These are phyloP conservation scores for Metarhizium robertsii DNA, from an alignment of 2,329 filamentous ascomycete species.

Conservation along the genomic window DNA sequence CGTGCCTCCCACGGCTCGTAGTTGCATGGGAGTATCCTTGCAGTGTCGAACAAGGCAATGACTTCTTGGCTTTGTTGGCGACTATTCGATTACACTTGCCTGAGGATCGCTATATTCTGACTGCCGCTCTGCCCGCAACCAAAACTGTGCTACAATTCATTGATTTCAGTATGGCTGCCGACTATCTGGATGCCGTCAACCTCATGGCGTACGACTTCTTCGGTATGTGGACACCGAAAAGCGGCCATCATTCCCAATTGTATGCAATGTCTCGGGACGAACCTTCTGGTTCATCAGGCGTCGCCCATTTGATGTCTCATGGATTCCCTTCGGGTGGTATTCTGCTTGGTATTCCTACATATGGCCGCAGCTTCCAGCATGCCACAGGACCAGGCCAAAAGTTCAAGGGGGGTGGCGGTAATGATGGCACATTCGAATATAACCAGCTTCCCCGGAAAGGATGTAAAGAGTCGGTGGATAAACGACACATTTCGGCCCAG, in stretches of 20 bases:
- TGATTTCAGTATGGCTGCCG: slow-evolving; percentile 51
- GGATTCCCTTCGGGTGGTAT: slow-evolving; percentile 65
- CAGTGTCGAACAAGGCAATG: slow-evolving; percentile 53
- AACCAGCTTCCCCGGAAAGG: slow-evolving; percentile 52
- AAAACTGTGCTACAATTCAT: slow-evolving; percentile 60
- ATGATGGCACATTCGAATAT: slow-evolving; percentile 68
- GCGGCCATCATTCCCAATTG: slow-evolving; percentile 70
- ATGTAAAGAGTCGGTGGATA: slow-evolving; percentile 59
- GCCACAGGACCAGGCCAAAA: slow-evolving; percentile 55
- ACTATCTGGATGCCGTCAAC: slow-evolving; percentile 67
- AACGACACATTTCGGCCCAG: slow-evolving; percentile 57
- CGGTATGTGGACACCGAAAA: slow-evolving; percentile 57
- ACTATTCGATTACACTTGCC: slow-evolving; percentile 59
- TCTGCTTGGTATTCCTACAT: slow-evolving; percentile 65
- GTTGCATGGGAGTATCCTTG: slow-evolving; percentile 76
- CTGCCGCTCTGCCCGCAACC: slow-evolving; percentile 62
- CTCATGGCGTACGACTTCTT: slow-evolving; percentile 75
- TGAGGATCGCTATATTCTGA: slow-evolving; percentile 58
- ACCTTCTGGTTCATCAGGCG: slow-evolving; percentile 55
- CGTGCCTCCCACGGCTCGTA: slow-evolving; percentile 22
- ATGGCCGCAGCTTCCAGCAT: slow-evolving; percentile 65
- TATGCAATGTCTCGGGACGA: slow-evolving; percentile 52
- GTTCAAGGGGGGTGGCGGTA: slow-evolving; percentile 45
- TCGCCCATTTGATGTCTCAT: slow-evolving; percentile 54
- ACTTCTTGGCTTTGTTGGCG: slow-evolving; percentile 62